Evolutionary conservation across 257 asterid genomes (phyloP), one percentile per base, ranked within the genome.

Genomic region (Prunella vulgaris): DNA sequence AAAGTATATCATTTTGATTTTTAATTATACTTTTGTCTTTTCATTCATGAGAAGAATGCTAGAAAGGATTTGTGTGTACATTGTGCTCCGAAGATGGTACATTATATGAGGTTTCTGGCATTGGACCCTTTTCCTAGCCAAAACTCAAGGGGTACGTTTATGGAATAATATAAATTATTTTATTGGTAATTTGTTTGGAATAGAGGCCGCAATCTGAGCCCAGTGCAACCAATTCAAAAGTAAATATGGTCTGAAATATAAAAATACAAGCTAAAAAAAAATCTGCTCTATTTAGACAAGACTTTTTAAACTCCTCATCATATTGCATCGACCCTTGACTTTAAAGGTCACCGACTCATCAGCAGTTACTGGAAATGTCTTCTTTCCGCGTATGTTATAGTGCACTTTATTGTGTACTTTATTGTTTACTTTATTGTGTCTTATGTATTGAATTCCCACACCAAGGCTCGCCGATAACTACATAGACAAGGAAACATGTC

Each of bases 281-380:
- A n/a, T n/a, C n/a, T n/a, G n/a, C n/a, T n/a, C n/a, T n/a, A n/a
- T n/a, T n/a, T n/a, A 62, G 53, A 69, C 76, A 25, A 42, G 84
- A 96, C 96, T 76, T 67, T 80, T 57, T 82, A 75, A 87, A 71
- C 56, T 88, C 90, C 76, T 86, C 86, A 52, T 89, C 90, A 75
- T 75, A 33, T 76, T 63, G 57, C 84, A 82, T 56, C 85, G 87
- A 28, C 90, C 97, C 84, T 91, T 94, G 24, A 89, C 73, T 28
- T 74, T 86, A 74, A 91, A 87, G 81, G 71, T 83, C 51, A 86
- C 37, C 0, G 21, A 32, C 53, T 81, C 82, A 84, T 89, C 76
- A 4, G 80, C 63, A 13, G 93, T 82, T 64, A 89, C 85, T 5
- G 94, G 84, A 78, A 86, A 91, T 17, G 83, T 76, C 80, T 82